Base-by-base conservation (phyloP, 2,329 filamentous ascomycete species). In the Xenosphaeropsis pyriputrescens region DNA sequence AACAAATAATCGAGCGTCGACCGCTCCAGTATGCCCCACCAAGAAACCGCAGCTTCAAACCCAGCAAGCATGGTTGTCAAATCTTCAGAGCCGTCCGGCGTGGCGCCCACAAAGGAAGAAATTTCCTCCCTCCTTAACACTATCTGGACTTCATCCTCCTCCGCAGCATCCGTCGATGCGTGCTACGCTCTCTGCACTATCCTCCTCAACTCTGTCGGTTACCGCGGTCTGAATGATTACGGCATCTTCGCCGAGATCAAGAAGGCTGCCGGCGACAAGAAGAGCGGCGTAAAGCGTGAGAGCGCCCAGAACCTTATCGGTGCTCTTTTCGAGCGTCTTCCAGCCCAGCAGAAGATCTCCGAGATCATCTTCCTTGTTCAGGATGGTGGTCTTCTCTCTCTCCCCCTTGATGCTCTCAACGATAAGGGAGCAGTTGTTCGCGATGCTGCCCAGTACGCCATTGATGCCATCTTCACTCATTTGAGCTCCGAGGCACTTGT, bases 241-340 rank as follows among this genome's bases (percentile, higher is more conserved):
- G 70, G 71, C 46, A 60, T 82, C 35, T 56, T 83, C 34, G 65
- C 70, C 16, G 69, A 73, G 45, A 67, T 79, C 51, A 73, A 73
- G 54, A 82, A 93, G 68, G 85, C 84, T 29, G 86, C 89, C 4
- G 64, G 69, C 50, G 86, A 96, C 64, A 98, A 96, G 76, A 98
- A 98, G 70, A 88, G 79, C 59, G 81, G 80, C 13, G 70, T 80
- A 30, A 75, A 74, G 50, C 74, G 89, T 50, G 91, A 98, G 64
- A 85, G 86, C 53, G 82, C 88, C 47, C 93, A 96, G 75, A 93
- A 95, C 58, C 79, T 93, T 32, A 71, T 96, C 17, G 91, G 93
- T 40, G 89, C 93, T 39, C 67, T 98, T 34, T 89, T 96, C 52
- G 91, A 98, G 67, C 78, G 82, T 31, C 82, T 96, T 54, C 84